These are phyloP conservation scores for Starmerella lactis-condensi DNA, from an alignment of 805 yeast genomes.

Conservation along the genomic window DNA sequence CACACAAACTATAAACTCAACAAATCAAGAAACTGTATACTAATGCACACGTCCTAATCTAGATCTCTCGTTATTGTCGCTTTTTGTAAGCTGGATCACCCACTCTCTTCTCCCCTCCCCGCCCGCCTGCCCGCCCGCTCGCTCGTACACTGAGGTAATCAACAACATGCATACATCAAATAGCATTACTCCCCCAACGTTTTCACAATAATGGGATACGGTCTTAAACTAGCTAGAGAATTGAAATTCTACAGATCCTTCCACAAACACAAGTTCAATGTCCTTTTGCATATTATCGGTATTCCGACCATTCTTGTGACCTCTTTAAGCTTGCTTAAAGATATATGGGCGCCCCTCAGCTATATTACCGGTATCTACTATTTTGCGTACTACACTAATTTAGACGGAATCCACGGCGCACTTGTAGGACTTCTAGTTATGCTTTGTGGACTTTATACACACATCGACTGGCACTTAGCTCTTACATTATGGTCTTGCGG, in stretches of 20 bases:
- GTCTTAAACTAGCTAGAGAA: slow-evolving; percentile 30
- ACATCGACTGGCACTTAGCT: slow-evolving; percentile 13
- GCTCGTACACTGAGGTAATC: no score
- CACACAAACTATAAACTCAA: no score
- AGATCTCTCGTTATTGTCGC: no score
- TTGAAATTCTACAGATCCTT: slow-evolving; percentile 38
- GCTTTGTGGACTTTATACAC: slow-evolving; percentile 15
- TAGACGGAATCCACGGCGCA: slow-evolving; percentile 38
- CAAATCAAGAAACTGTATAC: no score
- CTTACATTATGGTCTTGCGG: slow-evolving; percentile 32
- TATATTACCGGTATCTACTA: slow-evolving; percentile 30
- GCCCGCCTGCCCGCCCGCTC: no score
- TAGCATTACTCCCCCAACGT: no score
- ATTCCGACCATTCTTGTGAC: slow-evolving; percentile 61
- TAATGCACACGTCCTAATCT: no score
- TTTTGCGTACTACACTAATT: slow-evolving; percentile 36
- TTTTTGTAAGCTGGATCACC: no score
- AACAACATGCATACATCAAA: no score
- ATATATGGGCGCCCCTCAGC: slow-evolving; percentile 26
- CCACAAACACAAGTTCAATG: slow-evolving; percentile 37
- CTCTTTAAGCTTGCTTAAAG: slow-evolving; percentile 27
- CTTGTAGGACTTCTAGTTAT: slow-evolving; percentile 28
- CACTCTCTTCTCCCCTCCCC: no score
- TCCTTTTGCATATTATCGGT: slow-evolving; percentile 54
- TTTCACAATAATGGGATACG: no score